Base-by-base conservation (phyloP, 106 monocot genomes). In the Dendrobium catenatum region DNA sequence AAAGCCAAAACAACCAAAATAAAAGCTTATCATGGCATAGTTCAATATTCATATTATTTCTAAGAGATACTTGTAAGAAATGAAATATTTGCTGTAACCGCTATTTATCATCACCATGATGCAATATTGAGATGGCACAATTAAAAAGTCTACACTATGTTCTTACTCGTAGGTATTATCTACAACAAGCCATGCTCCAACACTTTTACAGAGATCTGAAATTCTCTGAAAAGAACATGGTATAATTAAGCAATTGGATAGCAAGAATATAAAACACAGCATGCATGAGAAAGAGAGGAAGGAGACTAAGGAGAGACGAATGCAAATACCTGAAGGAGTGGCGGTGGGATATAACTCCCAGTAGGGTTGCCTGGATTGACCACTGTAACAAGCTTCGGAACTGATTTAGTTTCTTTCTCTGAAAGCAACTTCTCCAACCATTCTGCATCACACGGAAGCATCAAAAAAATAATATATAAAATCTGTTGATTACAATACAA, bases 131-230 rank as follows among this genome's bases (percentile, higher is more conserved):
- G 24, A 16, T 37, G 33, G 70, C 8, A 37, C 37, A 70, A 15
- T 13, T 70, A 13, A 70, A 70, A 70, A 10, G 1, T 76, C 6
- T 27, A 49, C 76, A 76, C 15, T 77, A 42, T 43, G 43, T 37
- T 84, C 99, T 93, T 85, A 99, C 99, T 99, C 99, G 79, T 99
- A 99, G 40, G 99, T 99, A 77, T 99, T 99, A 84, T 99, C 99
- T 44, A 99, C 93, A 85, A 99, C 86, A 87, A 99, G 93, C 99
- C 99, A 99, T 74, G 91, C 85, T 55, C 93, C 91, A 44, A 92
- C 93, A 55, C 43, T 80, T 88, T 83, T 91, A 85, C 99, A 99
- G 22, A 99, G 85, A 78, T 95, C 99, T 74, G 99, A 95, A 77
- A 99, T 99, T 90, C 79, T 95, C 98, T 99, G 89, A 56, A 84